Conservation (phyloP, 2,329 filamentous ascomycete species). For the Penicillium hesseltinei region DNA sequence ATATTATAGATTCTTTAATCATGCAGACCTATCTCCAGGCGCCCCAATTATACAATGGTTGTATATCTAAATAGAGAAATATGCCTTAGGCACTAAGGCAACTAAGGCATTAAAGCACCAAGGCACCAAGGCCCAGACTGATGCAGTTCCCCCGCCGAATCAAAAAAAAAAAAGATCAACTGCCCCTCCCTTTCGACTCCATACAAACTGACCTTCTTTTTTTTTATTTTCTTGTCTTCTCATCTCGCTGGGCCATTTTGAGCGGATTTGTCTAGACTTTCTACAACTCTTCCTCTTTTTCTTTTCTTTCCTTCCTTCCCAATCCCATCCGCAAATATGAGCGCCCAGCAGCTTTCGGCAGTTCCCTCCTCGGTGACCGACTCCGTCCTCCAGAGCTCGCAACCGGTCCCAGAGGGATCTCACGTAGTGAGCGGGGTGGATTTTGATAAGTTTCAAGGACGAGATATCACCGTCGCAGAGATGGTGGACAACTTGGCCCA, state of each 20-base stretch:
- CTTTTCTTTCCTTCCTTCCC: background rate
- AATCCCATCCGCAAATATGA: slow-evolving; percentile 12
- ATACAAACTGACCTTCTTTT: background rate
- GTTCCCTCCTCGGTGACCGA: slow-evolving; percentile 66
- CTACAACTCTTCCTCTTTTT: background rate
- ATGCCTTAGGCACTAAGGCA: background rate
- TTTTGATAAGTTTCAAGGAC: slow-evolving; percentile 73
- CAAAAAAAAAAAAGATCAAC: slow-evolving; percentile 16
- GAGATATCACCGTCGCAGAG: slow-evolving; percentile 79
- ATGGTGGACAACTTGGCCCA: slow-evolving; percentile 75
- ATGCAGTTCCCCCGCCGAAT: slow-evolving; percentile 15
- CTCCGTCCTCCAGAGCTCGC: slow-evolving; percentile 82
- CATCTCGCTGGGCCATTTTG: background rate
- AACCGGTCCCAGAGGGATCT: slow-evolving; percentile 74
- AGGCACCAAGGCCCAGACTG: slow-evolving; percentile 1
- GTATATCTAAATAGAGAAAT: too few relatives aligned
- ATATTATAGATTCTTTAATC: background rate
- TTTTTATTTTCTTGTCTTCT: background rate
- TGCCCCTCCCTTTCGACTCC: slow-evolving; percentile 5
- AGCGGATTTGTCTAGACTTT: background rate
- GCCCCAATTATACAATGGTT: too few relatives aligned
- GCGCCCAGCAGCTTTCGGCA: slow-evolving; percentile 23
- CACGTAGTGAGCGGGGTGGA: slow-evolving; percentile 85
- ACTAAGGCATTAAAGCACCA: background rate
- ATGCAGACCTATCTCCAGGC: too few relatives aligned